A percentile compares a stretch with the other conserved stretches of the same genome.
These are phyloP conservation scores for Lasiosphaeria ovina DNA, from an alignment of 495 filamentous ascomycete genomes.

Conservation along the genomic window DNA sequence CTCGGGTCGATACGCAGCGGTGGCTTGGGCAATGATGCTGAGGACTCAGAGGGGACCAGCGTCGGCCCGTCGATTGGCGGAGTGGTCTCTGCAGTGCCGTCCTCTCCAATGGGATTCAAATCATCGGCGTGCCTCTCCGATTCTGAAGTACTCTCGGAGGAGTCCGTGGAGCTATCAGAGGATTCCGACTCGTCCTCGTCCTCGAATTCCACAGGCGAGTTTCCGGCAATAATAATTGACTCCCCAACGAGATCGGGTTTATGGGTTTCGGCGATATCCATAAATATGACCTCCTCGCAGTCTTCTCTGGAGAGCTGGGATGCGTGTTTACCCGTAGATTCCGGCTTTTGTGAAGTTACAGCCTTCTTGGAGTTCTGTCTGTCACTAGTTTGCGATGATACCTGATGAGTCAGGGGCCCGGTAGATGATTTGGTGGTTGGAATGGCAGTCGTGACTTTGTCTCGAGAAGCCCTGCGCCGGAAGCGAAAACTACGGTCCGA, in stretches of 20 bases:
- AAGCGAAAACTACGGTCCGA: constrained; percentile 31
- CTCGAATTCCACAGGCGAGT: not conserved
- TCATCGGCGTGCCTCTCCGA: not conserved
- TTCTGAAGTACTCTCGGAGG: not conserved
- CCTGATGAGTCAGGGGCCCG: not conserved
- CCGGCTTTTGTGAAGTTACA: too few relatives aligned
- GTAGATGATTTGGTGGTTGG: not conserved
- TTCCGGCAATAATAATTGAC: not conserved
- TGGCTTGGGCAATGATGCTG: constrained; percentile 1
- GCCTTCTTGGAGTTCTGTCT: not conserved
- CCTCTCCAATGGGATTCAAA: not conserved
- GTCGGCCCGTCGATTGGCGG: constrained; percentile 25
- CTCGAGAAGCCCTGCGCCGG: constrained; percentile 14
- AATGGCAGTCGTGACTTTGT: not conserved
- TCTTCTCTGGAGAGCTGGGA: too few relatives aligned
- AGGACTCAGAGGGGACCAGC: constrained; percentile 11
- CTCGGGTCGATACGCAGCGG: constrained; percentile 9
- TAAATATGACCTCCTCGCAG: too few relatives aligned
- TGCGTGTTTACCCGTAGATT: too few relatives aligned
- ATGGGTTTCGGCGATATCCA: not conserved
- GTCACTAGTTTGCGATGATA: not conserved
- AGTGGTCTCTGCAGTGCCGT: not conserved
- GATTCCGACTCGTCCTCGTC: not conserved
- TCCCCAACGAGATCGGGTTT: not conserved
- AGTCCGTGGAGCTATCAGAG: not conserved